Percentiles rank a stretch among this genome's conserved stretches.
Conservation (phyloP, 257 asterid species). For the Lithospermum erythrorhizon region DNA sequence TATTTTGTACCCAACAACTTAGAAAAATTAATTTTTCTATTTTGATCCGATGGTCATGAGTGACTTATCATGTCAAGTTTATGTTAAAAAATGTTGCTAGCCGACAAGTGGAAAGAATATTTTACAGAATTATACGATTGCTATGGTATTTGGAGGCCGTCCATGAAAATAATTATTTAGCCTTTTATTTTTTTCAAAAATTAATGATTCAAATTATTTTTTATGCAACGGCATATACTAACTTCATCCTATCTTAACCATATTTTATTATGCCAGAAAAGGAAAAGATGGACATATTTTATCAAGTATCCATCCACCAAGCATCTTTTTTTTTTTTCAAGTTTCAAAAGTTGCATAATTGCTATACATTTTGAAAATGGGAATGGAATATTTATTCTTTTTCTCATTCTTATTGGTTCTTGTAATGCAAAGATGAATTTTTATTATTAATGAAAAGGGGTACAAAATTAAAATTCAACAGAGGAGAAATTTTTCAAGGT, state of each 20-base stretch:
- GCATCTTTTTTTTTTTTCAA: slow-evolving; percentile 25
- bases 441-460: no score
- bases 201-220: slow-evolving; percentile 8
- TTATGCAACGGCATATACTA: slow-evolving; percentile 15
- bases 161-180: slow-evolving; percentile 2
- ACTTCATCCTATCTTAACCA: slow-evolving; percentile 15
- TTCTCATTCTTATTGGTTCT: no score
- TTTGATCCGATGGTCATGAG: slow-evolving; percentile 1
- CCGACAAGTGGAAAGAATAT: slow-evolving; percentile 9
- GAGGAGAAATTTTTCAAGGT: no score
- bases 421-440: no score
- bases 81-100: slow-evolving; percentile 1
- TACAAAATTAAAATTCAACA: no score
- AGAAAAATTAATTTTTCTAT: no score
- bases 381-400: slow-evolving; percentile 44
- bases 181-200: not conserved
- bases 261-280: no score
- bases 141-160: slow-evolving; percentile 9
- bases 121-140: slow-evolving; percentile 3
- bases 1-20: no score
- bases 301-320: slow-evolving; percentile 44
- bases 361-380: not conserved
- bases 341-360: no score
- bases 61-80: slow-evolving; percentile 11
- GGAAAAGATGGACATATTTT: not conserved